A percentile compares a stretch with the other conserved stretches of the same genome.
Evolutionary conservation across 331 rosid genomes (phyloP).

Genomic region (Quercus lobata): DNA sequence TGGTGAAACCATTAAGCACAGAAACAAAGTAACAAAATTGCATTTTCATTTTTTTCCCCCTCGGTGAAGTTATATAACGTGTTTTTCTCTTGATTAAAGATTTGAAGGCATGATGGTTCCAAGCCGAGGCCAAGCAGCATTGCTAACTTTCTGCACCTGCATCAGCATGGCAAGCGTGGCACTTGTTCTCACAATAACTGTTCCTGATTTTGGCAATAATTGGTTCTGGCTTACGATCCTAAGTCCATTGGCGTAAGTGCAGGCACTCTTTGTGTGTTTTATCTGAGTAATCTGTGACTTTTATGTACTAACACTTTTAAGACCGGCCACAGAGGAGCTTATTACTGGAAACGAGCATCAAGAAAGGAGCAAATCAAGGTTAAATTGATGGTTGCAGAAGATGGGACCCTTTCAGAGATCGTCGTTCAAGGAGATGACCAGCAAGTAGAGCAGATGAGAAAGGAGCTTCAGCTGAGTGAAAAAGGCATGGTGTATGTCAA

Average conservation of each 20-base stretch:
- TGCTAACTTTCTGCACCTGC: constrained; percentile 82
- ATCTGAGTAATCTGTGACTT: neutral
- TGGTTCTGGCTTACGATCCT: constrained; percentile 56
- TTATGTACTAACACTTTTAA: constrained; percentile 1
- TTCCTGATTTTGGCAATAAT: constrained; percentile 51
- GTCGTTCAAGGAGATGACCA: constrained; percentile 87
- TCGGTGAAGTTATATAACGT: neutral
- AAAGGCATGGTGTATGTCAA: constrained; percentile 69
- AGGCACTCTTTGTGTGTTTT: neutral
- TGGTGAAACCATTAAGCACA: neutral
- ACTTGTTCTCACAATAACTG: constrained; percentile 57
- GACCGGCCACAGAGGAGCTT: constrained; percentile 50
- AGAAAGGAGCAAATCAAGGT: constrained; percentile 84
- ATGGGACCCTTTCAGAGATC: constrained; percentile 51
- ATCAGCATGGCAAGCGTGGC: constrained; percentile 84
- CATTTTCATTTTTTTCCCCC: neutral
- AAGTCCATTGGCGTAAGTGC: constrained; percentile 57
- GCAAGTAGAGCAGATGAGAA: constrained; percentile 79
- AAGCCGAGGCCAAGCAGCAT: constrained; percentile 82
- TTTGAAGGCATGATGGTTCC: constrained; percentile 86
- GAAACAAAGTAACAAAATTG: neutral
- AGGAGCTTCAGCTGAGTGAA: constrained; percentile 70
- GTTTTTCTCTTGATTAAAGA: constrained; percentile 32
- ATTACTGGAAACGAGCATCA: constrained; percentile 76
- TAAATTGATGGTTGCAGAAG: constrained; percentile 54